A percentile compares a stretch with the other conserved stretches of the same genome.
These are phyloP conservation scores for Potentilla sterilis DNA, from an alignment of 306 rosid species.

Conservation along the genomic window DNA sequence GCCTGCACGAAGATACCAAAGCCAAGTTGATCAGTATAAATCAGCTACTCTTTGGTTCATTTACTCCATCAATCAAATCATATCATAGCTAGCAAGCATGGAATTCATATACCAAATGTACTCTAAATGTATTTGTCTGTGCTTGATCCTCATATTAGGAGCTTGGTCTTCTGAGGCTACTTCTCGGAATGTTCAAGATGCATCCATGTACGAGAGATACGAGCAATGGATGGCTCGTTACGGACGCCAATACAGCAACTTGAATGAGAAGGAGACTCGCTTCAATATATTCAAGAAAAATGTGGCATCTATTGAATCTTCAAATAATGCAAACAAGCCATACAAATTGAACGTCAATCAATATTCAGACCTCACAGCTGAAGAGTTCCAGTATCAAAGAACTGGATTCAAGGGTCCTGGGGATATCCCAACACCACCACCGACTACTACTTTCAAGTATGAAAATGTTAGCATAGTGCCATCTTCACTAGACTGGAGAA, in stretches of 20 bases:
- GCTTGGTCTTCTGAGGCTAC: slow-evolving; percentile 29
- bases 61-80: not conserved
- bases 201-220: slow-evolving; percentile 29
- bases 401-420: slow-evolving; percentile 45
- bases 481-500: slow-evolving; percentile 40
- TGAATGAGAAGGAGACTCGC: slow-evolving; percentile 27
- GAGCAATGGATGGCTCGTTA: slow-evolving; percentile 39
- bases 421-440: slow-evolving; percentile 19
- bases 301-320: slow-evolving; percentile 31
- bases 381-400: slow-evolving; percentile 38
- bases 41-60: not conserved
- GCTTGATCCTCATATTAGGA: slow-evolving; percentile 26
- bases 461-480: slow-evolving; percentile 25
- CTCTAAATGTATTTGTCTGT: slow-evolving; percentile 15
- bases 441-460: slow-evolving; percentile 34
- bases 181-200: slow-evolving; percentile 38
- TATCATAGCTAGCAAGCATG: slow-evolving; percentile 24
- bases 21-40: not conserved
- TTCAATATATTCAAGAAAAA: slow-evolving; percentile 39
- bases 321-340: slow-evolving; percentile 35
- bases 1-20: not conserved
- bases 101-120: slow-evolving; percentile 9
- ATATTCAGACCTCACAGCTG: slow-evolving; percentile 42
- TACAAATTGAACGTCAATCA: slow-evolving; percentile 32
- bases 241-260: slow-evolving; percentile 21